These are phyloP conservation scores for Tulasnella calospora DNA, from an alignment of 768 basidiomycete genomes.

Conservation along the genomic window DNA sequence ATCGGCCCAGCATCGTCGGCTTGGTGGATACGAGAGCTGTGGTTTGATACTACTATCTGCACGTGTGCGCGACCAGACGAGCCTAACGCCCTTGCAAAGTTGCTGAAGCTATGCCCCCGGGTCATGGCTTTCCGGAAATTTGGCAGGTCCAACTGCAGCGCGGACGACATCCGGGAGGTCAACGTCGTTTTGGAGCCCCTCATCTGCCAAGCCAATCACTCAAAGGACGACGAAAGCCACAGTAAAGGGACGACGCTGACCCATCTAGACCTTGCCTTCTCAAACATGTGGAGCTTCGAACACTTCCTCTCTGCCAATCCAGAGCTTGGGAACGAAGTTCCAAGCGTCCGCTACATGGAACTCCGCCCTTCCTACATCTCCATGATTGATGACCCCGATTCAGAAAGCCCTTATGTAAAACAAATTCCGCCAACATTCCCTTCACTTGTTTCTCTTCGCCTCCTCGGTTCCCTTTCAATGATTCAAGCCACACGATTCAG, in stretches of 20 bases:
- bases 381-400: background rate
- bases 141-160: constrained; percentile 6
- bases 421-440: background rate
- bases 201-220: background rate
- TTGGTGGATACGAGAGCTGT: background rate
- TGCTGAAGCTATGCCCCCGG: background rate
- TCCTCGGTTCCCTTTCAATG: constrained; percentile 8
- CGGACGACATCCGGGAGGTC: background rate
- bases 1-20: background rate
- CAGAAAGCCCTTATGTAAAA: background rate
- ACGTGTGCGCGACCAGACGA: background rate
- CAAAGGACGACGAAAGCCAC: background rate
- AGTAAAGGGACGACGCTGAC: background rate
- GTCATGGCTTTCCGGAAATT: background rate
- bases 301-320: background rate
- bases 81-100: background rate
- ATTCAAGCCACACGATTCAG: background rate
- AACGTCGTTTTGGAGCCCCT: background rate
- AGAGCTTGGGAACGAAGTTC: background rate
- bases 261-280: background rate
- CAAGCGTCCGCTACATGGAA: constrained; percentile 1
- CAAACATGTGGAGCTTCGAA: background rate
- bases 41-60: constrained; percentile 10
- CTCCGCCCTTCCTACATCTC: constrained; percentile 14
- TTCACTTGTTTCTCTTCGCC: background rate